Evolutionary conservation across 192 early-diverging fungal genomes (phyloP).

Genomic region (Umbelopsis sp.): DNA sequence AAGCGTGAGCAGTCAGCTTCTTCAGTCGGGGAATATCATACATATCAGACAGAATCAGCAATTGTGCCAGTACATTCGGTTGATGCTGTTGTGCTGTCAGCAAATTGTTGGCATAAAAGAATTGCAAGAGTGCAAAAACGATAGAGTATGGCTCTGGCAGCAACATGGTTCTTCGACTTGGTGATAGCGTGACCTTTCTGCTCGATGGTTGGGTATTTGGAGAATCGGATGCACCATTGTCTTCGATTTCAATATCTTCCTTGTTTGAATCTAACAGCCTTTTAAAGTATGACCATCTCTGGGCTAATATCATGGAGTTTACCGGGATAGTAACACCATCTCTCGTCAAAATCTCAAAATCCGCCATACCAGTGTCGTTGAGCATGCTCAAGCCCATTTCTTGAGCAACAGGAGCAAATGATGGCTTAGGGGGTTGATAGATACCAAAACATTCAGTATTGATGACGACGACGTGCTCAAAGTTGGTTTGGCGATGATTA

Average conservation of each 20-base stretch:
- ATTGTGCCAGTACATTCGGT: slow-evolving; percentile 61
- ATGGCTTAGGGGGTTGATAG: slow-evolving; percentile 55
- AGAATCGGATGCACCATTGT: background rate
- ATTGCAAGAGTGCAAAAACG: slow-evolving; percentile 65
- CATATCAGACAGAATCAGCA: slow-evolving; percentile 61
- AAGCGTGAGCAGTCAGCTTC: slow-evolving; percentile 54
- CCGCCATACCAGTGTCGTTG: slow-evolving; percentile 56
- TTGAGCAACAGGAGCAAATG: slow-evolving; percentile 57
- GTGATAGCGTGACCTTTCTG: slow-evolving; percentile 21
- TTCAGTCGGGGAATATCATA: slow-evolving; percentile 59
- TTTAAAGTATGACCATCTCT: slow-evolving; percentile 62
- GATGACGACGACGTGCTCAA: slow-evolving; percentile 72
- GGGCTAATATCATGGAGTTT: slow-evolving; percentile 54
- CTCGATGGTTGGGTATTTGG: background rate
- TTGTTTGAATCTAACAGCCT: slow-evolving; percentile 36
- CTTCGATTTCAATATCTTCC: slow-evolving; percentile 30
- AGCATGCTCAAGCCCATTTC: slow-evolving; percentile 61
- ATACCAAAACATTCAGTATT: slow-evolving; percentile 76
- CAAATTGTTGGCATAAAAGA: slow-evolving; percentile 66
- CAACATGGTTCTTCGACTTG: slow-evolving; percentile 3
- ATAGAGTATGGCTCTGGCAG: slow-evolving; percentile 52
- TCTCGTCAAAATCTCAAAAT: slow-evolving; percentile 57
- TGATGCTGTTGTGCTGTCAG: slow-evolving; percentile 66
- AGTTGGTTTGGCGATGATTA: slow-evolving; percentile 77
- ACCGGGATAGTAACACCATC: slow-evolving; percentile 56